Evolutionary conservation across 768 basidiomycete genomes (phyloP).

Genomic region (Cantharellus anzutake): DNA sequence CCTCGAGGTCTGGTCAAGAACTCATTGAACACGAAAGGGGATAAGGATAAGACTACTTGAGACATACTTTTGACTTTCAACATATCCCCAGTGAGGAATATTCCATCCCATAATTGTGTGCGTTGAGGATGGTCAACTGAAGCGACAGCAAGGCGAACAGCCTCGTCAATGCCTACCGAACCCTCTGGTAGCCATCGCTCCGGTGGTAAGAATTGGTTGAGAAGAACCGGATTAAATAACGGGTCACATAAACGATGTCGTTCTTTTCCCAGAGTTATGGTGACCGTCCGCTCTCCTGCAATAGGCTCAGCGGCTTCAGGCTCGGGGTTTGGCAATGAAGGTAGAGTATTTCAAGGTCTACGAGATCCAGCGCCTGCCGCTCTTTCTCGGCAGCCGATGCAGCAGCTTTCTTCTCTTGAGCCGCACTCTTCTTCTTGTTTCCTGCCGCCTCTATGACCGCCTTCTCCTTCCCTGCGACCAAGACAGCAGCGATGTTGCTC

Average conservation of each 20-base stretch:
- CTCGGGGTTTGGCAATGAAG: background rate
- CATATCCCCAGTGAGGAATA: slow-evolving; percentile 66
- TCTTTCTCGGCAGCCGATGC: slow-evolving; percentile 65
- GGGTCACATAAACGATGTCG: slow-evolving; percentile 85
- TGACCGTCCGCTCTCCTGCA: slow-evolving; percentile 20
- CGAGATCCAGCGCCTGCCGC: slow-evolving; percentile 65
- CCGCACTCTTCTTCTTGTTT: slow-evolving; percentile 40
- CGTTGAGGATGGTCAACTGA: slow-evolving; percentile 41
- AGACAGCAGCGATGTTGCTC: slow-evolving; percentile 75
- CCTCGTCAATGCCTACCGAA: slow-evolving; percentile 13
- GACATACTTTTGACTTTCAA: slow-evolving; percentile 49
- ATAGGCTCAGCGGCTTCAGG: background rate
- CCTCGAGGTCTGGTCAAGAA: slow-evolving; percentile 32
- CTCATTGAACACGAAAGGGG: background rate
- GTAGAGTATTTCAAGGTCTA: slow-evolving; percentile 40
- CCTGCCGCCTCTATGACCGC: slow-evolving; percentile 73
- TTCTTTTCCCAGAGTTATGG: slow-evolving; percentile 66
- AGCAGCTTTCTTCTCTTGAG: slow-evolving; percentile 27
- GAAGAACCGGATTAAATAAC: slow-evolving; percentile 52
- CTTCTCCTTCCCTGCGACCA: slow-evolving; percentile 81
- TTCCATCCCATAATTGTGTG: slow-evolving; percentile 54
- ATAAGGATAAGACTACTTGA: background rate
- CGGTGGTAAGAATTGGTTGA: slow-evolving; percentile 13
- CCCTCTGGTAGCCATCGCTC: slow-evolving; percentile 6
- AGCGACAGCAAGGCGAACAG: slow-evolving; percentile 2